phyloP scores from a whole-genome alignment of 441 rosid genomes.

The Biscutella laevigata region DNA sequence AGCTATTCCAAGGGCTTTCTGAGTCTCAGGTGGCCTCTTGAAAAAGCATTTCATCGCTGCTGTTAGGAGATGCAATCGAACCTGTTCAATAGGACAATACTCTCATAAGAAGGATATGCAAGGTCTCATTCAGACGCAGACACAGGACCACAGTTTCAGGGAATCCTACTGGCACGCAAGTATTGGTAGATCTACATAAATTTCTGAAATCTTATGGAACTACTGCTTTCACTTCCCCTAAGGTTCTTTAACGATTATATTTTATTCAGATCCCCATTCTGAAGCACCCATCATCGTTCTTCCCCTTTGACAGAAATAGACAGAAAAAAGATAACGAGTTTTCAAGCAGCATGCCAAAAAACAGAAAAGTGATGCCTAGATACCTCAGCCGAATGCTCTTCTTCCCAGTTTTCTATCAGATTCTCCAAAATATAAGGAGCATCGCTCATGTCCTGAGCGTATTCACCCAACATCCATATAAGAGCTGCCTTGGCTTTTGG shows the following conservation, averaged over 20 bases:
- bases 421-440: constrained; percentile 89
- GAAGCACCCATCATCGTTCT: too few species aligned
- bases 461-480: constrained; percentile 98
- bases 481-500: constrained; percentile 96
- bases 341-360: constrained; percentile 9
- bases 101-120: too few species aligned
- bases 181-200: too few species aligned
- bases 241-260: too few species aligned
- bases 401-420: constrained; percentile 83
- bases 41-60: constrained; percentile 93
- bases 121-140: constrained; percentile 1
- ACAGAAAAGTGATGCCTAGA: neutral
- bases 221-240: too few species aligned
- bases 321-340: too few species aligned
- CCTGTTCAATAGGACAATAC: too few species aligned
- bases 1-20: constrained; percentile 79
- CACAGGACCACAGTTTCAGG: constrained; percentile 9
- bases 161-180: too few species aligned
- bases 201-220: too few species aligned
- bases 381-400: constrained; percentile 90
- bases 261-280: too few species aligned
- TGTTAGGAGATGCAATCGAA: constrained; percentile 88
- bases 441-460: constrained; percentile 94
- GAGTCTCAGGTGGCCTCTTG: constrained; percentile 93
- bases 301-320: too few species aligned